These are phyloP conservation scores for Lecanosticta acicola DNA, from an alignment of 2,329 filamentous ascomycete genomes.

Conservation along the genomic window DNA sequence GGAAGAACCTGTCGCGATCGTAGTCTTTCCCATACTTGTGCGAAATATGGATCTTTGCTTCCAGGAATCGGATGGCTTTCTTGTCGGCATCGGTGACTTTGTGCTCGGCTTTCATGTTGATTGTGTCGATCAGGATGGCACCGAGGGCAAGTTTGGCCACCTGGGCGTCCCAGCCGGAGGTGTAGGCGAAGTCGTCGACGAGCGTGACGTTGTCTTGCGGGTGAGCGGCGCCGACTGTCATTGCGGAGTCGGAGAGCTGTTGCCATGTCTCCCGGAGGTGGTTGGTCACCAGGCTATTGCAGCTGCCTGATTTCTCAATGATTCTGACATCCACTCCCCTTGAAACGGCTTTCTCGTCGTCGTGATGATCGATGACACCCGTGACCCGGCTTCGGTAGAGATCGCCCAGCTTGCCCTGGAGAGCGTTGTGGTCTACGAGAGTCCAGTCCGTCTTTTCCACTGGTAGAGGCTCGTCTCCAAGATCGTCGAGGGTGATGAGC, in stretches of 20 bases:
- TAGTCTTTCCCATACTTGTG: constrained; percentile 40
- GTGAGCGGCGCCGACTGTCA: constrained; percentile 35
- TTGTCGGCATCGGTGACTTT: constrained; percentile 62
- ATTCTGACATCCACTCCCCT: constrained; percentile 51
- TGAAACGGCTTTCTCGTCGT: constrained; percentile 58
- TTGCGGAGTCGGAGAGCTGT: constrained; percentile 35
- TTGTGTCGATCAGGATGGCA: constrained; percentile 68
- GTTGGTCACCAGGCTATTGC: constrained; percentile 62
- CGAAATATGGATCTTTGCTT: constrained; percentile 45
- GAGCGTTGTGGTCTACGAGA: constrained; percentile 72
- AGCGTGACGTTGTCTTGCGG: constrained; percentile 36
- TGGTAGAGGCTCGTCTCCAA: constrained; percentile 41
- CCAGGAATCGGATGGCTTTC: constrained; percentile 54
- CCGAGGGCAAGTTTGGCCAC: constrained; percentile 64
- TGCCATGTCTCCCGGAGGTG: constrained; percentile 57
- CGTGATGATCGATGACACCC: constrained; percentile 74
- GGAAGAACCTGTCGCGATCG: constrained; percentile 53
- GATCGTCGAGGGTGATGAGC: constrained; percentile 60
- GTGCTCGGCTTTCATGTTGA: constrained; percentile 51
- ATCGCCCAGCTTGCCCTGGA: constrained; percentile 56
- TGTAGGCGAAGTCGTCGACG: constrained; percentile 33
- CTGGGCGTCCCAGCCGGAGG: constrained; percentile 48
- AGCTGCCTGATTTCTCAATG: constrained; percentile 65
- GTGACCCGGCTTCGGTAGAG: constrained; percentile 51
- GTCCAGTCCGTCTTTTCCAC: constrained; percentile 61